Base-by-base conservation (phyloP, 2,329 filamentous ascomycete genomes). In the Pseudomassariella vexata region DNA sequence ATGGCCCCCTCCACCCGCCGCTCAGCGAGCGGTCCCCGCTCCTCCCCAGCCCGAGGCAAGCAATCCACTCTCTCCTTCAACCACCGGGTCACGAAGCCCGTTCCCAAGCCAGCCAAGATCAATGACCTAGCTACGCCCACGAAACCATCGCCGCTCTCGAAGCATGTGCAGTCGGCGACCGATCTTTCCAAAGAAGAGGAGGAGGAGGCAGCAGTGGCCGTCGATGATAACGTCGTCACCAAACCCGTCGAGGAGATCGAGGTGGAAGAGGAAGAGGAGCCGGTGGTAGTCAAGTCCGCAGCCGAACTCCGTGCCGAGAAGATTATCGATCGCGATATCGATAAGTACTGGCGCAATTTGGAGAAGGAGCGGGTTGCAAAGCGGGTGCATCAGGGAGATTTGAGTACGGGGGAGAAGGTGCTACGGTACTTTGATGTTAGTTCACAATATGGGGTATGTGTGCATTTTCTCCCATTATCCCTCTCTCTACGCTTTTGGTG, bases 371-470 rank as follows among this genome's bases (percentile, higher is more conserved):
- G 86, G 45, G 70, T 69, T 37, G 76, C 85, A 12, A 73, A 75
- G 24, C 66, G 82, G 47, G 79, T 94, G 21, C 92, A 96, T 51
- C 87, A 94, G 60, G 60, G 81, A 47, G 80, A 70, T 3, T 53
- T 96, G 45, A 72, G 68, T 9, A 45, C 84, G 27, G 70, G 82
- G 35, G 89, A 96, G 68, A 95, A 90, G 66, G 78, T 96, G 17
- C 60, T 96, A 49, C 70, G 90, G 41, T 85, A 95, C 55, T 98
- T 92, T 60, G 92, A 98, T 56, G 82, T 94, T 44, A 92, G 82
- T 51, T 85, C 76, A 38, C 85, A 95, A 50, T 98, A 85, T 56
- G 92, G 92, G 35, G 88, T 94, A 76, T 66, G 85, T 78, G n/a
- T 33, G 10, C 28, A 20, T 17, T 32, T 5, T 34, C 14, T 28